Conservation (phyloP, 192 early-diverging fungal genomes). For the Blastocladiella britannica region DNA sequence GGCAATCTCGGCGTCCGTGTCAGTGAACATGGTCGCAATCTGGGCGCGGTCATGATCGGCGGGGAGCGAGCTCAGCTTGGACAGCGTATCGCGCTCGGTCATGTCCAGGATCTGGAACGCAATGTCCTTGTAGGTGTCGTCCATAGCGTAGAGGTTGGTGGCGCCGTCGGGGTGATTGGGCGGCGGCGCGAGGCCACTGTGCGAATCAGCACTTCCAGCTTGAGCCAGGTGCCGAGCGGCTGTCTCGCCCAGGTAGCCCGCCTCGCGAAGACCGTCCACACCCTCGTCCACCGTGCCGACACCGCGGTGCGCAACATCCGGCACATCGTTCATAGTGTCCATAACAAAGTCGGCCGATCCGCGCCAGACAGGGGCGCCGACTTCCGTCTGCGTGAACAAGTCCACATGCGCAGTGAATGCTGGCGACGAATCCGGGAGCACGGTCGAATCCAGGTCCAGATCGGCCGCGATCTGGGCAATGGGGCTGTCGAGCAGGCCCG, state of each 20-base stretch:
- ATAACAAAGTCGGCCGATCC: too few species aligned
- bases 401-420: too few species aligned
- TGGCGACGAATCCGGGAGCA: too few species aligned
- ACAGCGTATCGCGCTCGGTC: neutral
- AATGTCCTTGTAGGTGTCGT: neutral
- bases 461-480: too few species aligned
- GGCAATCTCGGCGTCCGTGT: neutral
- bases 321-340: too few species aligned
- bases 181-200: neutral
- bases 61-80: neutral
- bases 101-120: neutral
- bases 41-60: too few species aligned
- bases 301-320: neutral
- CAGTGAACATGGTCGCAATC: too few species aligned
- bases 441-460: too few species aligned
- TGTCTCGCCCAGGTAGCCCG: neutral
- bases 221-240: neutral
- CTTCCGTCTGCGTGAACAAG: too few species aligned
- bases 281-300: neutral
- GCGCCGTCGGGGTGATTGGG: neutral
- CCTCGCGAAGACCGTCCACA: neutral
- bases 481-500: too few species aligned
- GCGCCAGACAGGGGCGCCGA: too few species aligned
- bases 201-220: too few species aligned
- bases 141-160: neutral